Percentiles rank a stretch among this genome's conserved stretches.
Evolutionary conservation across 768 basidiomycete genomes (phyloP).

Genomic region (Tricholoma sp.): DNA sequence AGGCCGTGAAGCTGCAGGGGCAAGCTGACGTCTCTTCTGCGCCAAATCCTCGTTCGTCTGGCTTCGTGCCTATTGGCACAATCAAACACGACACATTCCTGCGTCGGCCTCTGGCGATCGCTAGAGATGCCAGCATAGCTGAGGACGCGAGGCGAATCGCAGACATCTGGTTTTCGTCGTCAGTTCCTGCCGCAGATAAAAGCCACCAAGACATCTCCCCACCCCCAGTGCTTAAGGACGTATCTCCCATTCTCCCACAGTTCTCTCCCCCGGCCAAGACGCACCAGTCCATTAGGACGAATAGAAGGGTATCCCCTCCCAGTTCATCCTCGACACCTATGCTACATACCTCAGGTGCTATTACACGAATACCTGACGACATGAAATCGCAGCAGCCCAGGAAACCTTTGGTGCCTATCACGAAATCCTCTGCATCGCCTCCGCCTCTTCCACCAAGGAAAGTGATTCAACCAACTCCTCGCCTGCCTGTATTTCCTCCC

Average conservation of each 20-base stretch:
- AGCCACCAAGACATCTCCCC: background rate
- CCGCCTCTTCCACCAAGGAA: slow-evolving; percentile 11
- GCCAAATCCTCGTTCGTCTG: slow-evolving; percentile 73
- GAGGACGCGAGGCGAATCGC: slow-evolving; percentile 34
- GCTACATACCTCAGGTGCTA: background rate
- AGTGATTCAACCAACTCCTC: slow-evolving; percentile 17
- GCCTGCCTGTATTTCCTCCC: slow-evolving; percentile 27
- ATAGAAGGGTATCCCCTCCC: slow-evolving; percentile 33
- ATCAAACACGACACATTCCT: slow-evolving; percentile 38
- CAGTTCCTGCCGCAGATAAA: background rate
- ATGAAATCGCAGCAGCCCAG: background rate
- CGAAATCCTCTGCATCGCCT: slow-evolving; percentile 14
- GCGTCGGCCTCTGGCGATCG: slow-evolving; percentile 15
- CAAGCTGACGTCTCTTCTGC: slow-evolving; percentile 25
- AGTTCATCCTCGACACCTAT: slow-evolving; percentile 10
- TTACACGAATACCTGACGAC: background rate
- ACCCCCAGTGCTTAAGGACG: background rate
- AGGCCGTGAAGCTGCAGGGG: background rate
- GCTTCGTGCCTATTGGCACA: slow-evolving; percentile 63
- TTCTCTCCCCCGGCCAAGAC: slow-evolving; percentile 16
- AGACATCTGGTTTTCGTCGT: slow-evolving; percentile 32
- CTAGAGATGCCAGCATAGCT: slow-evolving; percentile 25
- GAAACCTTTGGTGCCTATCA: slow-evolving; percentile 11
- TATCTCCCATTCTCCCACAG: slow-evolving; percentile 17
- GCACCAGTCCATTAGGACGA: slow-evolving; percentile 29